These are phyloP conservation scores for Fusarium goolgardi DNA, from an alignment of 2,329 filamentous ascomycete genomes.

Conservation along the genomic window DNA sequence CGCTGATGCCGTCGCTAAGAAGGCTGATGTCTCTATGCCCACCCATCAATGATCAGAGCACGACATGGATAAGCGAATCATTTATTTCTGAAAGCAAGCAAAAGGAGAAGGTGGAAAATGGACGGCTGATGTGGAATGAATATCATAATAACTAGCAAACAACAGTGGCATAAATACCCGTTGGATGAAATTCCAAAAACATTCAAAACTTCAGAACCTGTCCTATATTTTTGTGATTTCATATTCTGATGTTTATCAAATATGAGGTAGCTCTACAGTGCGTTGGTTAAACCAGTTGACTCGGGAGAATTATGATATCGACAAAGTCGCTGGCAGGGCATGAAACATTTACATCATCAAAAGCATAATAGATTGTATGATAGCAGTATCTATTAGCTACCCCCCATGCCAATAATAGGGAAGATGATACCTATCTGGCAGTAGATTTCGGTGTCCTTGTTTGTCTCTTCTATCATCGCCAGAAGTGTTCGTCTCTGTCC, in stretches of 20 bases:
- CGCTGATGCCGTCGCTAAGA: conserved; percentile 84
- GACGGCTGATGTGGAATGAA: conserved; percentile 11
- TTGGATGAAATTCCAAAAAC: conserved; percentile 27
- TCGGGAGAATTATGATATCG: no score
- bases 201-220: conserved; percentile 9
- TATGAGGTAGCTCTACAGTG: neutral
- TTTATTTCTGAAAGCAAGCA: conserved; percentile 1
- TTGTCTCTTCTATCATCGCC: conserved; percentile 31
- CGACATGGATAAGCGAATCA: neutral
- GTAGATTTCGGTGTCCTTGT: conserved; percentile 16
- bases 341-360: conserved; percentile 13
- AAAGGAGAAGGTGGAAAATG: conserved; percentile 16
- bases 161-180: neutral
- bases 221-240: neutral
- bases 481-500: conserved; percentile 14
- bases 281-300: neutral
- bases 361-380: conserved; percentile 37
- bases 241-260: neutral
- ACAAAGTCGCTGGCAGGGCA: neutral
- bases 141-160: conserved; percentile 31
- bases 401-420: conserved; percentile 30
- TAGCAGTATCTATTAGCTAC: conserved; percentile 30
- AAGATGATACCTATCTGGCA: conserved; percentile 23
- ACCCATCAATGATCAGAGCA: conserved; percentile 54
- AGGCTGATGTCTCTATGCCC: conserved; percentile 91